Percentiles rank a stretch among this genome's conserved stretches.
These are phyloP conservation scores for Acer saccharum DNA, from an alignment of 345 rosid species.

Conservation along the genomic window DNA sequence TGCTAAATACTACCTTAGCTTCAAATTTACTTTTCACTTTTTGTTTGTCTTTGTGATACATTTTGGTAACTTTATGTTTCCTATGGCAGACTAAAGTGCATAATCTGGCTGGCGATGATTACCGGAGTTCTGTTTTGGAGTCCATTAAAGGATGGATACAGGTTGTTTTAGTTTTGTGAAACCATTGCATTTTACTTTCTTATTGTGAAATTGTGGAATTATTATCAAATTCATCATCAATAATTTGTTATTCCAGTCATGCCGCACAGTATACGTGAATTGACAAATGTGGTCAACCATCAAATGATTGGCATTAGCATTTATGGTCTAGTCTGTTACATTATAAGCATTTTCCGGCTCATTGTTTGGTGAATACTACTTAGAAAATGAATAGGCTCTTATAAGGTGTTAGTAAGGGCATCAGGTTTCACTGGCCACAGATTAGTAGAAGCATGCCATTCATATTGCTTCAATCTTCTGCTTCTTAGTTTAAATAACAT, in stretches of 20 bases:
- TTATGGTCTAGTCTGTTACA: background rate
- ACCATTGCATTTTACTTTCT: slow-evolving; percentile 18
- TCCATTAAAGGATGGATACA: slow-evolving; percentile 87
- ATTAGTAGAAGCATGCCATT: background rate
- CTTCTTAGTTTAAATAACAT: background rate
- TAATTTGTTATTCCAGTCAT: background rate
- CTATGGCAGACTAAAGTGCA: slow-evolving; percentile 74
- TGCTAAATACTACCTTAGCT: background rate
- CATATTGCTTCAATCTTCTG: slow-evolving; percentile 11
- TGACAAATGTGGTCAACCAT: background rate
- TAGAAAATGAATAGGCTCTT: slow-evolving; percentile 1
- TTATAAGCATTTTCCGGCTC: background rate
- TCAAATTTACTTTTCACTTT: background rate
- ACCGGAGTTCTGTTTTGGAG: slow-evolving; percentile 77
- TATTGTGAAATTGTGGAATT: slow-evolving; percentile 3
- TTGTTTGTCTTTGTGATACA: background rate
- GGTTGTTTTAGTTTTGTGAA: slow-evolving; percentile 42
- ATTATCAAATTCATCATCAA: background rate
- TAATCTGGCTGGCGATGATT: slow-evolving; percentile 88
- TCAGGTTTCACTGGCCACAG: background rate
- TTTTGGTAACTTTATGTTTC: background rate
- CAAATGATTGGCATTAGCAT: background rate
- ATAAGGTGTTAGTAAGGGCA: background rate
- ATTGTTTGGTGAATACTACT: background rate
- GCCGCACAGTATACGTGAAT: background rate